Conservation (phyloP, 225 moss, liverwort and hornwort species). For the Physcomitrellopsis africana region DNA sequence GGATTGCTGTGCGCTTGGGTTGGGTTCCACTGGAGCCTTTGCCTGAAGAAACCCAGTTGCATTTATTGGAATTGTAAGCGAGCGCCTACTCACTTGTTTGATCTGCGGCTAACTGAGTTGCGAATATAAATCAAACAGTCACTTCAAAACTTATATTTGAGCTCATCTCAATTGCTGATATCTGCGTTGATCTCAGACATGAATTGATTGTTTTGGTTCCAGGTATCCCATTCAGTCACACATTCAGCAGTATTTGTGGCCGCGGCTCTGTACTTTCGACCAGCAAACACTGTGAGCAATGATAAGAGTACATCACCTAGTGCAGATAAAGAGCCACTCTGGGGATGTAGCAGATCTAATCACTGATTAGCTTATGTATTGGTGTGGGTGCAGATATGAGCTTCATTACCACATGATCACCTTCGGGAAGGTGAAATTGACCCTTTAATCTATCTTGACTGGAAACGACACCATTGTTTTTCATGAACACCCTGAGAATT, state of each 20-base stretch:
- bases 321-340: constrained; percentile 28
- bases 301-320: constrained; percentile 23
- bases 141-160: background rate
- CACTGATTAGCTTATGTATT: constrained; percentile 27
- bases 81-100: background rate
- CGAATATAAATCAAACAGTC: too few species aligned
- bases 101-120: too few species aligned
- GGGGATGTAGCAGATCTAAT: constrained; percentile 15
- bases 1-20: constrained; percentile 88
- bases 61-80: constrained; percentile 88
- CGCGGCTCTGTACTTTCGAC: constrained; percentile 85
- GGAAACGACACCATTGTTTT: constrained; percentile 23
- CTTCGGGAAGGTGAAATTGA: constrained; percentile 83
- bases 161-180: constrained; percentile 22
- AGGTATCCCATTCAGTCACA: constrained; percentile 94
- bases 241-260: constrained; percentile 96
- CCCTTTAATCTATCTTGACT: constrained; percentile 23
- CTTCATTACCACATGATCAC: constrained; percentile 99
- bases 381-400: constrained; percentile 76
- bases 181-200: background rate
- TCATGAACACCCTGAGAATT: constrained; percentile 23
- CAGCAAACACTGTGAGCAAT: constrained; percentile 79
- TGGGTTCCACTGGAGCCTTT: constrained; percentile 97
- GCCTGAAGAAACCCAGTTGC: constrained; percentile 77
- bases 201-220: constrained; percentile 17